Evolutionary conservation across 1,284 basidiomycete genomes (phyloP).

Genomic region (Cutaneotrichosporon cyanovorans): DNA sequence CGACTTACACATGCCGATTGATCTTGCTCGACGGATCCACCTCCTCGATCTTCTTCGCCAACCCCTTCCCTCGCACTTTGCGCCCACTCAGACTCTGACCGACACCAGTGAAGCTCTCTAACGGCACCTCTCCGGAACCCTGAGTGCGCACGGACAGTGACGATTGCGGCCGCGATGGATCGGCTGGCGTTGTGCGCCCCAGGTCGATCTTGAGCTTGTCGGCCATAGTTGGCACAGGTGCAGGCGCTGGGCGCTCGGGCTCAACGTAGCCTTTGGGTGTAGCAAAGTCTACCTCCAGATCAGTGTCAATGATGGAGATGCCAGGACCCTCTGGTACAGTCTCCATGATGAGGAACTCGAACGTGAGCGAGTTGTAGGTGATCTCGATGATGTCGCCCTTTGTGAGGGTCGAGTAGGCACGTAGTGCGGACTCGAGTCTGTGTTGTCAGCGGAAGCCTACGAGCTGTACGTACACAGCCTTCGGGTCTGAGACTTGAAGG

Average conservation of each 20-base stretch:
- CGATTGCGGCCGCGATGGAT: constrained; percentile 71
- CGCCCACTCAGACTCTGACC: constrained; percentile 81
- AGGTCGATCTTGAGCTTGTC: constrained; percentile 93
- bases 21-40: constrained; percentile 79
- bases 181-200: constrained; percentile 59
- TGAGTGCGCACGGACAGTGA: constrained; percentile 30
- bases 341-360: constrained; percentile 95
- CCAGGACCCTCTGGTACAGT: constrained; percentile 77
- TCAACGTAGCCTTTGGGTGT: constrained; percentile 67
- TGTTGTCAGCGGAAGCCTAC: neutral
- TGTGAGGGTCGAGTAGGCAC: constrained; percentile 85
- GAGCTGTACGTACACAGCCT: constrained; percentile 65
- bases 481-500: constrained; percentile 79
- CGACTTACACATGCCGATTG: constrained; percentile 59
- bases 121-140: constrained; percentile 47
- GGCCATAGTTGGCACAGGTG: constrained; percentile 86
- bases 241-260: constrained; percentile 73
- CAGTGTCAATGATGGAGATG: constrained; percentile 88
- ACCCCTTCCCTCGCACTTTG: constrained; percentile 85
- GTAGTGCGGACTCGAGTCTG: constrained; percentile 88
- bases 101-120: constrained; percentile 89
- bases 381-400: constrained; percentile 91
- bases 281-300: constrained; percentile 63
- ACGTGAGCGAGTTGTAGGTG: constrained; percentile 82
- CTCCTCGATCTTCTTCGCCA: constrained; percentile 71